Evolutionary conservation across 371 early-diverging fungal genomes (phyloP).

Genomic region (Actinomucor elegans): DNA sequence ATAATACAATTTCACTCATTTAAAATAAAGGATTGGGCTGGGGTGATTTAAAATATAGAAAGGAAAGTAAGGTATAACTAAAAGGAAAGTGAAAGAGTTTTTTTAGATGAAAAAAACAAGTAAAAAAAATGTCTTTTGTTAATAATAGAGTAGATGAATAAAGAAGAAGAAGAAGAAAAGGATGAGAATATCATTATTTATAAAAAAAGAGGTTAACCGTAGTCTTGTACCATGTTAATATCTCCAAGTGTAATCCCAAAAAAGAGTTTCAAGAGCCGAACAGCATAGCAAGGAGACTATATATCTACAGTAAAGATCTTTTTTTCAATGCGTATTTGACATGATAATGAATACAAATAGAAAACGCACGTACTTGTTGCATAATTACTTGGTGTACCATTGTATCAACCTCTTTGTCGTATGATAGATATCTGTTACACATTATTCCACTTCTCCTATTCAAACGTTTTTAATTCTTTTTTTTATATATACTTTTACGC

Average conservation of each 20-base stretch:
- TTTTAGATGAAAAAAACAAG: conserved; percentile 9
- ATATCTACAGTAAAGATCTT: background rate
- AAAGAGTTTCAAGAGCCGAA: conserved; percentile 11
- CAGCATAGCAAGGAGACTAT: background rate
- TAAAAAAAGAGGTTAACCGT: conserved; percentile 1
- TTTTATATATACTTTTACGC: background rate
- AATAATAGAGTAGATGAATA: background rate
- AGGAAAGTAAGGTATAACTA: conserved; percentile 6
- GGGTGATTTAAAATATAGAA: background rate
- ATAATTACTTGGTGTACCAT: too few species aligned
- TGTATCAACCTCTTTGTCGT: too few species aligned
- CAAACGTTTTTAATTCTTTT: background rate
- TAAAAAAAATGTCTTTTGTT: background rate
- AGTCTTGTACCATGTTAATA: background rate
- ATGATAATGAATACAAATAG: too few species aligned
- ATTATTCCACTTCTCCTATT: conserved; percentile 2
- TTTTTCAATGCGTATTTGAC: background rate
- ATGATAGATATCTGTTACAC: too few species aligned
- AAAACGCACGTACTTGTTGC: too few species aligned
- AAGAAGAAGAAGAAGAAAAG: background rate
- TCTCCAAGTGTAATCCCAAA: conserved; percentile 5
- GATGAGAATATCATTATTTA: conserved; percentile 1
- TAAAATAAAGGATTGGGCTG: conserved; percentile 8
- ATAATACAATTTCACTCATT: conserved; percentile 42
- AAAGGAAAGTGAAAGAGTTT: conserved; percentile 7